Percentiles rank a stretch among this genome's conserved stretches.
These are phyloP conservation scores for Nematodospora anomalae DNA, from an alignment of 1,139 yeast genomes.

Conservation along the genomic window DNA sequence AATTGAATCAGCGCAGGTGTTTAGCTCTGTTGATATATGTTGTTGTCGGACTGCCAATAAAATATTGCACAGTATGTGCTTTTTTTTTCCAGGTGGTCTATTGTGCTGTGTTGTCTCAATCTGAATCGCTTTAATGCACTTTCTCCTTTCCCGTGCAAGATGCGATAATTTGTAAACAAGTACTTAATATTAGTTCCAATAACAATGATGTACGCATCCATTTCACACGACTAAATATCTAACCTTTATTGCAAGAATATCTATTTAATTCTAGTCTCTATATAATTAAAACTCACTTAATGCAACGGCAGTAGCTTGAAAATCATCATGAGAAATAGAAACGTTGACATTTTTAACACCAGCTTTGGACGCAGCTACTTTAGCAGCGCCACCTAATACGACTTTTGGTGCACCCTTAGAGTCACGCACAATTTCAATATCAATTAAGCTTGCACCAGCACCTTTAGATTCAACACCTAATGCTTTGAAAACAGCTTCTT, in stretches of 20 bases:
- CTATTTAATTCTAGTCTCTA: background rate
- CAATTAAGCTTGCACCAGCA: conserved; percentile 90
- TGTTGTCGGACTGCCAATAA: no score
- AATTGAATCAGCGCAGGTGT: background rate
- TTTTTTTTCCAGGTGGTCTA: background rate
- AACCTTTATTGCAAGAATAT: no score
- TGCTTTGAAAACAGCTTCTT: conserved; percentile 97
- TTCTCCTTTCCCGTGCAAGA: background rate
- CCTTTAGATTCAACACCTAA: conserved; percentile 88
- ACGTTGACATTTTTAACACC: conserved; percentile 76
- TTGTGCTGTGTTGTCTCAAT: background rate
- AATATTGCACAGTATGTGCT: no score
- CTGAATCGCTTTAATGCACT: no score
- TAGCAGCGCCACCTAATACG: conserved; percentile 71
- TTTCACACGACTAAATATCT: background rate
- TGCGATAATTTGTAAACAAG: no score
- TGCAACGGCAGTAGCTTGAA: conserved; percentile 98
- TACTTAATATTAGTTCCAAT: no score
- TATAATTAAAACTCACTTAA: conserved; percentile 58
- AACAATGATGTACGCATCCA: no score
- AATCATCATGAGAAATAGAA: conserved; percentile 93
- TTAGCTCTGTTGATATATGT: no score
- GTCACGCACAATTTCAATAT: conserved; percentile 82
- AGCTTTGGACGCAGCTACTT: conserved; percentile 64
- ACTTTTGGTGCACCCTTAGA: conserved; percentile 83